Percentiles rank a stretch among this genome's conserved stretches.
These are phyloP conservation scores for Pseudogymnoascus sp. DNA, from an alignment of 2,329 filamentous ascomycete species.

Conservation along the genomic window DNA sequence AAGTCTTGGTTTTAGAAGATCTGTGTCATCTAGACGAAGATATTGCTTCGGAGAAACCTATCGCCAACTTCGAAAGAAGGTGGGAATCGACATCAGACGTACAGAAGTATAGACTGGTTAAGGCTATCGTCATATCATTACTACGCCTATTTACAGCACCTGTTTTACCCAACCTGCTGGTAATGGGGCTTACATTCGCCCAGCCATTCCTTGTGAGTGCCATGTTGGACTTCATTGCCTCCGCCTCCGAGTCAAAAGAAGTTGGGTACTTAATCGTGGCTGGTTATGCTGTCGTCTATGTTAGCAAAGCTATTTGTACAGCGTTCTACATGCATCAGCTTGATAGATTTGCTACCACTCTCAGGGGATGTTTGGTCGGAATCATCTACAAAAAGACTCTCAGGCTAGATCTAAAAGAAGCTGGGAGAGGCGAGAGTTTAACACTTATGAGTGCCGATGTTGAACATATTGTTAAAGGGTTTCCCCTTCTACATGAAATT, in stretches of 20 bases:
- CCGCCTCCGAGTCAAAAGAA: not conserved
- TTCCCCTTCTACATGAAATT: constrained; percentile 26
- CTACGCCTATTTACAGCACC: not conserved
- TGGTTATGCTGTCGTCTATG: not conserved
- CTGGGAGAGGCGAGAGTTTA: not conserved
- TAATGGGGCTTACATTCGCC: not conserved
- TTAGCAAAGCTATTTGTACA: constrained; percentile 2
- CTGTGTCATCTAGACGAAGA: not conserved
- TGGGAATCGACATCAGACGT: not conserved
- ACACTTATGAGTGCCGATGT: constrained; percentile 39
- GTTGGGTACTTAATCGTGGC: not conserved
- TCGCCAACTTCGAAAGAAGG: not conserved
- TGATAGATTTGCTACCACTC: constrained; percentile 21
- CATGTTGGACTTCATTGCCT: not conserved
- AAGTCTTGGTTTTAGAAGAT: not conserved
- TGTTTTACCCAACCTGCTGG: not conserved
- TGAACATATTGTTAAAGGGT: constrained; percentile 32
- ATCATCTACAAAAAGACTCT: constrained; percentile 25
- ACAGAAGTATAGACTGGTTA: not conserved
- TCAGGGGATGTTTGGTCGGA: constrained; percentile 23
- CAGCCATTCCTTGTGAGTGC: not conserved
- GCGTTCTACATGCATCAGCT: constrained; percentile 1
- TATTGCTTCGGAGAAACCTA: not conserved
- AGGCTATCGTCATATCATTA: not conserved
- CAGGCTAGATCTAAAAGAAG: not conserved